Conservation (phyloP, 106 monocot species). For the Narthecium ossifragum region DNA sequence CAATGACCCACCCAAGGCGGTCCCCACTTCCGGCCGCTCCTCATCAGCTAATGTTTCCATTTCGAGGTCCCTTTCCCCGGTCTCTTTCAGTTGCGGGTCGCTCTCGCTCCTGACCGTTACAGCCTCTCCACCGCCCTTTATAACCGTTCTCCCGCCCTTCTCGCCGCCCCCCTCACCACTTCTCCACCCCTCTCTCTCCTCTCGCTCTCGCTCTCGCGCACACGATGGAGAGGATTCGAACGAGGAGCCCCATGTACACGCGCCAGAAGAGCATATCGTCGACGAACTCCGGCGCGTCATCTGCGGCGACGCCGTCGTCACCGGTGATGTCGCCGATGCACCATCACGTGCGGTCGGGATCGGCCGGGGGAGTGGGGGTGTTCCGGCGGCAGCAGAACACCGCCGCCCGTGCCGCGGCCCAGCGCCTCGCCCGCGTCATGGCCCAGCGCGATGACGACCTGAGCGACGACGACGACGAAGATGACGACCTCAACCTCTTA, state of each 20-base stretch:
- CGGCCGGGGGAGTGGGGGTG: constrained; percentile 6
- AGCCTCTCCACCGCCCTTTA: not conserved
- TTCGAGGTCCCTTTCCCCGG: not conserved
- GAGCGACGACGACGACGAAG: constrained; percentile 16
- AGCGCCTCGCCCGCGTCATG: constrained; percentile 53
- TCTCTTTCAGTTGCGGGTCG: too few relatives aligned
- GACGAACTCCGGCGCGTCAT: constrained; percentile 9
- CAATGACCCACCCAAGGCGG: not conserved
- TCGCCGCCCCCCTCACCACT: not conserved
- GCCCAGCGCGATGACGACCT: constrained; percentile 25
- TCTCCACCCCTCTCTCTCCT: not conserved
- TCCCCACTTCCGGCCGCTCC: not conserved
- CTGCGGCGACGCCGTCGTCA: constrained; percentile 9
- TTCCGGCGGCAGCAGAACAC: constrained; percentile 41
- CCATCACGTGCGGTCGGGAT: constrained; percentile 42
- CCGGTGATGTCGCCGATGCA: constrained; percentile 39
- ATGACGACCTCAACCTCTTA: not conserved
- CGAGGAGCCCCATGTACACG: constrained; percentile 2
- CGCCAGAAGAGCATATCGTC: constrained; percentile 24
- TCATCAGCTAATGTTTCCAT: not conserved
- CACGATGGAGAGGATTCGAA: constrained; percentile 8
- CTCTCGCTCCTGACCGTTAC: constrained; percentile 11
- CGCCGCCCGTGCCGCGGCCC: constrained; percentile 48
- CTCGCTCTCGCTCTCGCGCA: too few relatives aligned
- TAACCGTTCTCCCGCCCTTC: not conserved